phyloP scores from a whole-genome alignment of 202 grass and related monocot species.

The Eragrostis tef region DNA sequence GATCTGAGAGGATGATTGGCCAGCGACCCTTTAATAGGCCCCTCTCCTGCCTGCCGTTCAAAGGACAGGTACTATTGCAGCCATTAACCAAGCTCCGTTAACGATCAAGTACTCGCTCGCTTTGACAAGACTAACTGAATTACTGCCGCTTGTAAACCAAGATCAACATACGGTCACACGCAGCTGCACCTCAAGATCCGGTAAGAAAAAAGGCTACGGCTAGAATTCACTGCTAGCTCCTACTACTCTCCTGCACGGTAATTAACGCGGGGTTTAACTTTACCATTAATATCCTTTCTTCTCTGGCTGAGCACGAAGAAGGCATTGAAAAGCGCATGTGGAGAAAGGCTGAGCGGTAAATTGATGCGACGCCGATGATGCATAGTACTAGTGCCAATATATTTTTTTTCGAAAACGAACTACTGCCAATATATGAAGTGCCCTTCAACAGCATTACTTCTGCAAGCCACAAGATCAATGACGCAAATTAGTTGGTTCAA shows the following conservation, averaged over 20 bases:
- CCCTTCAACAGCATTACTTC: background rate
- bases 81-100: constrained; percentile 1
- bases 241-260: constrained; percentile 2
- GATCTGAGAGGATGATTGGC: background rate
- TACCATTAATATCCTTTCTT: constrained; percentile 25
- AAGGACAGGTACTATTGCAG: background rate
- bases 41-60: background rate
- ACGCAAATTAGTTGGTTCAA: background rate
- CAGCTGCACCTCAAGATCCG: background rate
- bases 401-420: no score
- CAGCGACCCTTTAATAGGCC: background rate
- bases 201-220: background rate
- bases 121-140: background rate
- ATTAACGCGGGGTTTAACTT: constrained; percentile 30
- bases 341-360: background rate
- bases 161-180: constrained; percentile 14
- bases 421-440: background rate
- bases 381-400: no score
- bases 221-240: background rate
- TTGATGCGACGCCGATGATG: background rate
- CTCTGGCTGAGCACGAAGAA: background rate
- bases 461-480: background rate
- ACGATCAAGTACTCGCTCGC: background rate
- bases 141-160: background rate
- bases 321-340: constrained; percentile 30